Evolutionary conservation across 202 grass and related monocot species (phyloP).

Genomic region (Setaria italica): DNA sequence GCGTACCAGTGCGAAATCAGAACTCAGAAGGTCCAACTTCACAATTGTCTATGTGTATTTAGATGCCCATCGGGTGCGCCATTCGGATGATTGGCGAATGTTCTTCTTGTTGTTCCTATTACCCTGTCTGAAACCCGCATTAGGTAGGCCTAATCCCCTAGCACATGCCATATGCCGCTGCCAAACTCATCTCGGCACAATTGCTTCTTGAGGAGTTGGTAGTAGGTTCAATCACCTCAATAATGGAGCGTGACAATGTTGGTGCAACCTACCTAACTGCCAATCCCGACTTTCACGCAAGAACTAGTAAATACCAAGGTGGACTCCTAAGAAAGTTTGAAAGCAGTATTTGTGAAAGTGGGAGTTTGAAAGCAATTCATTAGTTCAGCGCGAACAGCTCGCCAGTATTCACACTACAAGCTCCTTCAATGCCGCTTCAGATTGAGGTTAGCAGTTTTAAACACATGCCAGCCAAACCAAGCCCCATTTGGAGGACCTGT

Average conservation of each 20-base stretch:
- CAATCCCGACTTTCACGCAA: not conserved
- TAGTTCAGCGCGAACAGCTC: not conserved
- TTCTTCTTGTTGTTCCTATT: no score
- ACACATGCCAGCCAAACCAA: not conserved
- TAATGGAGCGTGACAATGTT: not conserved
- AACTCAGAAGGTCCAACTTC: no score
- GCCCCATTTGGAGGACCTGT: not conserved
- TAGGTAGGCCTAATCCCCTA: not conserved
- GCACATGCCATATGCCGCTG: not conserved
- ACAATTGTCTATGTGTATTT: no score
- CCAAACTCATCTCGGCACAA: not conserved
- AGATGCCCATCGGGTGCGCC: no score
- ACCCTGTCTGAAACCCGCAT: no score
- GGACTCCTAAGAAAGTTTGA: not conserved
- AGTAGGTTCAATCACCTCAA: not conserved
- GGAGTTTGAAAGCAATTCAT: not conserved
- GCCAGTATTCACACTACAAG: not conserved
- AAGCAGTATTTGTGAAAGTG: not conserved
- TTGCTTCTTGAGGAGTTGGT: not conserved
- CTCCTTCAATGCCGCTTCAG: not conserved
- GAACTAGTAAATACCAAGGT: not conserved
- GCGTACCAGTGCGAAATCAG: no score
- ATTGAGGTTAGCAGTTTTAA: not conserved
- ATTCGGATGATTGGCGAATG: no score
- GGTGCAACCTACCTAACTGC: conserved; percentile 4